phyloP scores from a whole-genome alignment of 768 basidiomycete species.

The Fibroporia radiculosa region DNA sequence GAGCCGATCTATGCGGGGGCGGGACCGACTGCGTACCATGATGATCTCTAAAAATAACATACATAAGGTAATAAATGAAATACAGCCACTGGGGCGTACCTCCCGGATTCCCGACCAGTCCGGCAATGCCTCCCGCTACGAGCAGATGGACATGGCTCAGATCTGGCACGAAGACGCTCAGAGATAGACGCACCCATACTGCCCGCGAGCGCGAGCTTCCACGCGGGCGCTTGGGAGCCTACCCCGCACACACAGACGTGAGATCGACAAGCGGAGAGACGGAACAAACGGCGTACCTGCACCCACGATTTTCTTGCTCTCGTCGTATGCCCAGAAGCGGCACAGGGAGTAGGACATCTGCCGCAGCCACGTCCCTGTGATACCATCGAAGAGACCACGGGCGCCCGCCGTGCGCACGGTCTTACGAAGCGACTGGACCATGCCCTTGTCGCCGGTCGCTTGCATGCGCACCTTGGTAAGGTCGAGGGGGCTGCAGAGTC shows the following conservation, averaged over 20 bases:
- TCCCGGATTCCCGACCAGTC: slow-evolving; percentile 83
- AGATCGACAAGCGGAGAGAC: not conserved
- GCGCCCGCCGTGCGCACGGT: slow-evolving; percentile 74
- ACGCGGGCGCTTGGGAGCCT: slow-evolving; percentile 65
- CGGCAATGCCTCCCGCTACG: slow-evolving; percentile 78
- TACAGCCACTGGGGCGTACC: slow-evolving; percentile 33
- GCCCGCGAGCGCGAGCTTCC: slow-evolving; percentile 75
- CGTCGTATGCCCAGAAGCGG: slow-evolving; percentile 91
- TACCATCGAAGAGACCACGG: slow-evolving; percentile 78
- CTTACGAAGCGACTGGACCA: slow-evolving; percentile 78
- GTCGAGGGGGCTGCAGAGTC: slow-evolving; percentile 60
- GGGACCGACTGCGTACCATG: slow-evolving; percentile 15
- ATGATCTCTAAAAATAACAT: slow-evolving; percentile 17
- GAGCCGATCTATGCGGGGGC: not conserved
- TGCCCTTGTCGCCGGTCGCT: slow-evolving; percentile 86
- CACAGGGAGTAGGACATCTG: slow-evolving; percentile 92
- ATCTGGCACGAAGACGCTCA: not conserved
- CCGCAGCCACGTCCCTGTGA: slow-evolving; percentile 81
- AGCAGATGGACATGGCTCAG: not conserved
- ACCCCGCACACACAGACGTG: not conserved
- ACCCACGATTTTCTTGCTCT: slow-evolving; percentile 78
- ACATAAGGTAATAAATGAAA: slow-evolving; percentile 1
- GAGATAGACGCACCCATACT: slow-evolving; percentile 62
- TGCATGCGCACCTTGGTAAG: slow-evolving; percentile 89
- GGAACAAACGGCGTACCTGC: slow-evolving; percentile 34